phyloP scores from a whole-genome alignment of 2,329 filamentous ascomycete species.

The Talaromyces piceae region DNA sequence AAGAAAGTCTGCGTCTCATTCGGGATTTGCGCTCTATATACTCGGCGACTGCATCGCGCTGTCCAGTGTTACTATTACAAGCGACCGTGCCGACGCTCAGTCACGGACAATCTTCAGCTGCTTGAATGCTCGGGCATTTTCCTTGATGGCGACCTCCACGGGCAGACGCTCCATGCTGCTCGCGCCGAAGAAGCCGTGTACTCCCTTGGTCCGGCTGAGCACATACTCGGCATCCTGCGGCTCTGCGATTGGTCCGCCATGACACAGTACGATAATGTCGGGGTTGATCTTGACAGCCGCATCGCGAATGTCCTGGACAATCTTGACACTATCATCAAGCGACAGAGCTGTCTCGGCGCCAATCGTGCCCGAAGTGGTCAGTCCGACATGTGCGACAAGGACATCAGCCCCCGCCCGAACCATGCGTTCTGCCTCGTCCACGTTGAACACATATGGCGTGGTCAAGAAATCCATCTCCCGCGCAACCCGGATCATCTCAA shows the following conservation, averaged over 20 bases:
- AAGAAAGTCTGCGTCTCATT: background rate
- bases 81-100: background rate
- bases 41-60: background rate
- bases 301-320: constrained; percentile 58
- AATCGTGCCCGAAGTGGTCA: constrained; percentile 59
- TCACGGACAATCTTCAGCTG: constrained; percentile 19
- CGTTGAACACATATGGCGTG: constrained; percentile 62
- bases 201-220: constrained; percentile 50
- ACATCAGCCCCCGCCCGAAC: constrained; percentile 58
- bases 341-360: constrained; percentile 55
- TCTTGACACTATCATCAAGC: constrained; percentile 56
- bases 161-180: constrained; percentile 62
- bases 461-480: constrained; percentile 55
- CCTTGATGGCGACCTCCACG: constrained; percentile 58
- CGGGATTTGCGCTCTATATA: background rate
- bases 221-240: constrained; percentile 59
- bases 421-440: constrained; percentile 57
- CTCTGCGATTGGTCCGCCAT: constrained; percentile 61
- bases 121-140: constrained; percentile 51
- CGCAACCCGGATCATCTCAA: constrained; percentile 58
- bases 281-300: constrained; percentile 48
- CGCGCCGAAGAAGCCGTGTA: constrained; percentile 67
- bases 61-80: background rate
- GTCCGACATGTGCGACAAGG: constrained; percentile 60
- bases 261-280: constrained; percentile 61